Evolutionary conservation across 1,284 basidiomycete genomes (phyloP).

Genomic region (Ceratorhiza oryzae-sativae): DNA sequence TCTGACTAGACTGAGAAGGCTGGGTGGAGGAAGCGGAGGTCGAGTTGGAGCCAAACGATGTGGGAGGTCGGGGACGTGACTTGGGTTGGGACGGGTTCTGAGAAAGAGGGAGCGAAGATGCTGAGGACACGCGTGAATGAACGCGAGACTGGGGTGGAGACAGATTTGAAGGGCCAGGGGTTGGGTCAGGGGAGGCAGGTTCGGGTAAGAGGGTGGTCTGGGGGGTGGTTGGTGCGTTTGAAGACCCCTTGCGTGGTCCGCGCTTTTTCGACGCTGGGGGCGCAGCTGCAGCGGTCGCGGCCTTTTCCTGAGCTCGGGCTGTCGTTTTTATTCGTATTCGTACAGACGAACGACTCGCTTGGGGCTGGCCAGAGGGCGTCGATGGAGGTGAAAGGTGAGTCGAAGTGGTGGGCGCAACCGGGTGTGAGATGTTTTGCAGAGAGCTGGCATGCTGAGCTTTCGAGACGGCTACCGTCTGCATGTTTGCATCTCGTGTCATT

Average conservation of each 20-base stretch:
- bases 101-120: not conserved
- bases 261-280: conserved; percentile 6
- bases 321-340: not conserved
- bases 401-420: not conserved
- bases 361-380: conserved; percentile 1
- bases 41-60: not conserved
- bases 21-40: not conserved
- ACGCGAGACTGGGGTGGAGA: not conserved
- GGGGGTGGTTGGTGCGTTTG: not conserved
- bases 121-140: conserved; percentile 21
- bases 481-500: not conserved
- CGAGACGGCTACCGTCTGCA: conserved; percentile 14
- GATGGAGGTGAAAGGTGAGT: conserved; percentile 18
- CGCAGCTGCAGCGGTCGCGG: not conserved
- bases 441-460: conserved; percentile 12
- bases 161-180: not conserved
- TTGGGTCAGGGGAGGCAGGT: not conserved
- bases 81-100: not conserved
- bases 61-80: not conserved
- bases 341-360: not conserved
- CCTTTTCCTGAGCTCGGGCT: conserved; percentile 6
- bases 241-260: not conserved
- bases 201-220: not conserved
- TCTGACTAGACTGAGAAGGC: not conserved
- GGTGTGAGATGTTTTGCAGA: conserved; percentile 7